Percentiles rank a stretch among this genome's conserved stretches.
Evolutionary conservation across 1,139 yeast genomes (phyloP).

Genomic region (Suhomyces wounanorum): DNA sequence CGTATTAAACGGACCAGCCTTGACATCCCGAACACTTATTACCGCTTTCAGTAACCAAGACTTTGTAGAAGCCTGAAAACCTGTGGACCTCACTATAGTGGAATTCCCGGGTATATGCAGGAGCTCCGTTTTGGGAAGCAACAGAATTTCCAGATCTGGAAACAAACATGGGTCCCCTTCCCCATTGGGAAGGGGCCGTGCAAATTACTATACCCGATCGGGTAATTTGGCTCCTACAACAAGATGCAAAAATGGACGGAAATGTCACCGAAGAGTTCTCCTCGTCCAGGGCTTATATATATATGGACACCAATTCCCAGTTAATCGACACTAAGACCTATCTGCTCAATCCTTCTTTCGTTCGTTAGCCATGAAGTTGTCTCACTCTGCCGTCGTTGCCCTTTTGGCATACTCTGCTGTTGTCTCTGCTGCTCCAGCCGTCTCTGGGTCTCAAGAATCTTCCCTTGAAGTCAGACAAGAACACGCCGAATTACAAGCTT

Average conservation of each 20-base stretch:
- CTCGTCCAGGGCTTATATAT: neutral
- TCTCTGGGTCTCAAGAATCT: slow-evolving; percentile 10
- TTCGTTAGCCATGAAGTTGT: slow-evolving; percentile 27
- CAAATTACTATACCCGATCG: slow-evolving; percentile 8
- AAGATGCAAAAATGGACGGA: slow-evolving; percentile 8
- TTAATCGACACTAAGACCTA: neutral
- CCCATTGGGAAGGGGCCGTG: slow-evolving; percentile 2
- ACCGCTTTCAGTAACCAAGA: slow-evolving; percentile 8
- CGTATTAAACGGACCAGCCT: slow-evolving; percentile 4
- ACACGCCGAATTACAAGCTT: slow-evolving; percentile 22
- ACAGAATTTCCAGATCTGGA: slow-evolving; percentile 7
- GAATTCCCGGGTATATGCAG: slow-evolving; percentile 7
- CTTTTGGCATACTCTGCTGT: slow-evolving; percentile 30
- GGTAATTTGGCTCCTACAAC: slow-evolving; percentile 6
- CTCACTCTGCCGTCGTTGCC: slow-evolving; percentile 31
- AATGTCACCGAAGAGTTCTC: neutral
- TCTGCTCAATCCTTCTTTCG: slow-evolving; percentile 5
- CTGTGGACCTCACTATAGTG: neutral
- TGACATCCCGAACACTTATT: neutral
- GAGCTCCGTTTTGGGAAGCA: neutral
- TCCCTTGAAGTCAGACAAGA: slow-evolving; percentile 21
- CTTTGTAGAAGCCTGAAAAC: neutral
- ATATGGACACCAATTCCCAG: neutral
- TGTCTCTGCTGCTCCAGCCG: slow-evolving; percentile 33
- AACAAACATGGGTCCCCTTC: neutral